These are phyloP conservation scores for Mortierella sp. DNA, from an alignment of 371 early-diverging fungal genomes.

Conservation along the genomic window DNA sequence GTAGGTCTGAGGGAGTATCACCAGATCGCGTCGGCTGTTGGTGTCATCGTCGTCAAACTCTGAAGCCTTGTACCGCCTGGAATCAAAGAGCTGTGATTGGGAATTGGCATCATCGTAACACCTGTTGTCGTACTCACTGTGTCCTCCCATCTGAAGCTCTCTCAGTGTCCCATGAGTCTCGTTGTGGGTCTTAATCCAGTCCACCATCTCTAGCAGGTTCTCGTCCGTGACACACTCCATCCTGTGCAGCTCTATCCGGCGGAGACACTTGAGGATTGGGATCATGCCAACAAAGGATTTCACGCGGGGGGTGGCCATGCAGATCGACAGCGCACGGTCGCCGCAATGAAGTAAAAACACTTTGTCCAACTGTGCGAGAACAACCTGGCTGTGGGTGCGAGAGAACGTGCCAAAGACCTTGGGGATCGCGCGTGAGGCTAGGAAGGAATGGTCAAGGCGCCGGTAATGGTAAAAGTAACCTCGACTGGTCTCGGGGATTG, in stretches of 20 bases:
- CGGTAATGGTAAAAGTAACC: conserved; percentile 50
- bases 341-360: conserved; percentile 34
- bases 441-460: conserved; percentile 33
- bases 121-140: conserved; percentile 15
- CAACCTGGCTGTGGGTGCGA: conserved; percentile 1
- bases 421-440: conserved; percentile 28
- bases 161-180: conserved; percentile 35
- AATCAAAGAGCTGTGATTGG: background rate
- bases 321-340: conserved; percentile 22
- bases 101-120: background rate
- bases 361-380: conserved; percentile 27
- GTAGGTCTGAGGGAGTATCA: conserved; percentile 35
- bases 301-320: conserved; percentile 20
- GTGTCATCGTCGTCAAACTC: conserved; percentile 19
- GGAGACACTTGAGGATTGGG: conserved; percentile 30
- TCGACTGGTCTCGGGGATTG: conserved; percentile 6
- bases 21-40: conserved; percentile 12
- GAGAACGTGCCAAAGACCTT: conserved; percentile 28
- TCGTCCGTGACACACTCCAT: conserved; percentile 21
- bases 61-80: conserved; percentile 1
- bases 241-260: conserved; percentile 37
- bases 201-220: conserved; percentile 23
- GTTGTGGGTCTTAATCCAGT: conserved; percentile 44
- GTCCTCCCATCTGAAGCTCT: conserved; percentile 44
- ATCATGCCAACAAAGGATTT: conserved; percentile 5